Evolutionary conservation across 1,139 yeast genomes (phyloP), one percentile per base, ranked within the genome.

Genomic region (Nakaseomyces bracarensis): DNA sequence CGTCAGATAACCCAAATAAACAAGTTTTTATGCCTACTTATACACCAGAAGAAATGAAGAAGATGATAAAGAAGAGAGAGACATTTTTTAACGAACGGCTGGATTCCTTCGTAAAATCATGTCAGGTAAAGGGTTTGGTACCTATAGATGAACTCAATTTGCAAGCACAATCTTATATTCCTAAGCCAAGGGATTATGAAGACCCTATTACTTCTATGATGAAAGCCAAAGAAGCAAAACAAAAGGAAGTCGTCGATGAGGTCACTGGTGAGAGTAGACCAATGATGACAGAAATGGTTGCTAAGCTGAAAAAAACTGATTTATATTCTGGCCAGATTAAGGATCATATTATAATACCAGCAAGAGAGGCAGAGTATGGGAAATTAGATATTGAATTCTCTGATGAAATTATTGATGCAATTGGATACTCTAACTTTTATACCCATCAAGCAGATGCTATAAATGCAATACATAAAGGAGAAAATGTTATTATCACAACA

Each of bases 361-460:
- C 69, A 4, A 61, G 71, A 60, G 43, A 69, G 6, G 71, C 91
- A 45, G 31, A 65, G 47, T 69, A 61, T 66, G 69, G 67, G 4
- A 65, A 64, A 1, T 51, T 73, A 16, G 56, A 63, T 13, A 68
- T 64, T 49, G 61, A 63, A 15, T 49, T 75, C 3, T 64, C 75
- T 1, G 67, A 67, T 7, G 67, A 67, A n/a, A 73, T 85, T 0
- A 60, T 65, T 9, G 59, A 66, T 13, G 73, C 77, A 1, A 65
- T 82, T 39, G 70, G 70, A 35, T 69, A 70, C 14, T 62, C 68
- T 0, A 67, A 70, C 4, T 71, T 91, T 33, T 91, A 87, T 57
- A 59, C 75, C 0, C 99, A 91, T 61, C 99, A 91, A 59, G 76
- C 82, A 0, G 73, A 75, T 39, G 96, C 96, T 0, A 60, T 91